These are phyloP conservation scores for Dendrobium officinale DNA, from an alignment of 106 monocot species.

Conservation along the genomic window DNA sequence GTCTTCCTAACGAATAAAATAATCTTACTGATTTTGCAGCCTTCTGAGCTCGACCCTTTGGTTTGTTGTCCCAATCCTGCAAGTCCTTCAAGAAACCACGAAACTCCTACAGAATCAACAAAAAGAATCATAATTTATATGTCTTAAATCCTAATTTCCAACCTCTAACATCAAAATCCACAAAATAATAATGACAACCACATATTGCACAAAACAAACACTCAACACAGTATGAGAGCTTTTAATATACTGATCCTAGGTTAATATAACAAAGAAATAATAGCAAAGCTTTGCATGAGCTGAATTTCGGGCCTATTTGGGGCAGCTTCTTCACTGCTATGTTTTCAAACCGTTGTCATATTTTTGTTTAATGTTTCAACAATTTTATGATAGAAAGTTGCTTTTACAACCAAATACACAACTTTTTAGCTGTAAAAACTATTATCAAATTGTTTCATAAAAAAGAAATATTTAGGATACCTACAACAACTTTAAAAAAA, in stretches of 20 bases:
- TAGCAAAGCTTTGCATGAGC: not conserved
- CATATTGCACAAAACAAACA: not conserved
- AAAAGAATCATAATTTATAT: not conserved
- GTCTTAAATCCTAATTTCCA: not conserved
- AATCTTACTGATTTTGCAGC: slow-evolving; percentile 3
- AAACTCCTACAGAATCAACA: slow-evolving; percentile 27
- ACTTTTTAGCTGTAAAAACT: no score
- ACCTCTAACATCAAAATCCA: not conserved
- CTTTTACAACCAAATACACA: no score
- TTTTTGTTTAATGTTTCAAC: no score
- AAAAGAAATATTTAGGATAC: no score
- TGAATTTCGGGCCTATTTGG: not conserved
- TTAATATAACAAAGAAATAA: not conserved
- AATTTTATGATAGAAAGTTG: no score
- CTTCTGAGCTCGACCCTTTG: slow-evolving; percentile 9
- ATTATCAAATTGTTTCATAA: no score
- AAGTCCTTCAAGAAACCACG: slow-evolving; percentile 29
- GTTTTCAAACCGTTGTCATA: no score
- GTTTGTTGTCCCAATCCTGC: slow-evolving; percentile 21
- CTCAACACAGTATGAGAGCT: not conserved
- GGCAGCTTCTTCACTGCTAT: no score
- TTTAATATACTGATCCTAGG: not conserved
- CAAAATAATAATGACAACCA: not conserved
- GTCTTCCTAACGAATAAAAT: not conserved
- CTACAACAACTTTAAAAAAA: no score